Base-by-base conservation (phyloP, 805 yeast species). In the Kregervanrija fluxuum region DNA sequence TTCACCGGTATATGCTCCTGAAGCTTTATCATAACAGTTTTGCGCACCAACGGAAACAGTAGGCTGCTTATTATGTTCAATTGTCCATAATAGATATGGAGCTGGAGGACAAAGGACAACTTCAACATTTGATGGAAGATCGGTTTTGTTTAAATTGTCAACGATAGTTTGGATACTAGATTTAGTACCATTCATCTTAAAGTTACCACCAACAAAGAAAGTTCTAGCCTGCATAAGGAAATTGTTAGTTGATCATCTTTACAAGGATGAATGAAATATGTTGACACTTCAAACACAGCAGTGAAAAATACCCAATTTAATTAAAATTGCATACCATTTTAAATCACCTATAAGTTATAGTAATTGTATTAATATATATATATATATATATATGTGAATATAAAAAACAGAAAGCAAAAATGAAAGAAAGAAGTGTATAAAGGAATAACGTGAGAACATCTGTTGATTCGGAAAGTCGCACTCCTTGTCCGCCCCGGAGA, bases 1-100 rank as follows among this genome's bases (percentile, higher is more conserved):
- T 75, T 93, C 99, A 69, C 99, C 99, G 53, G 99, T 93, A 86
- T 66, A 93, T 52, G 99, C 99, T 74, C 99, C 99, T 46, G 90
- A 77, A 53, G 80, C 81, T 79, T 88, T 88, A 66, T 74, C 70
- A 71, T 79, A 91, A 52, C 88, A 79, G 72, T 93, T 91, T 76
- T 93, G 99, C 50, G 95, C 96, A 65, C 91, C 82, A 46, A 93
- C 77, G 50, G 77, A 73, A 46, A 93, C 88, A 56, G 80, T 85
- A 52, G 80, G 64, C 68, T 80, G 84, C 63, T 75, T 77, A 72
- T 80, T 79, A 57, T 71, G 70, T 44, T 74, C 73, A 58, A 77
- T 83, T 48, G 96, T 83, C 68, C 80, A 79, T 52, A 78, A 77
- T 54, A 93, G 70, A 81, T 91, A 93, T 55, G 95, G 86, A 51